These are phyloP conservation scores for Fonsecaea pedrosoi DNA, from an alignment of 2,329 filamentous ascomycete genomes.

Conservation along the genomic window DNA sequence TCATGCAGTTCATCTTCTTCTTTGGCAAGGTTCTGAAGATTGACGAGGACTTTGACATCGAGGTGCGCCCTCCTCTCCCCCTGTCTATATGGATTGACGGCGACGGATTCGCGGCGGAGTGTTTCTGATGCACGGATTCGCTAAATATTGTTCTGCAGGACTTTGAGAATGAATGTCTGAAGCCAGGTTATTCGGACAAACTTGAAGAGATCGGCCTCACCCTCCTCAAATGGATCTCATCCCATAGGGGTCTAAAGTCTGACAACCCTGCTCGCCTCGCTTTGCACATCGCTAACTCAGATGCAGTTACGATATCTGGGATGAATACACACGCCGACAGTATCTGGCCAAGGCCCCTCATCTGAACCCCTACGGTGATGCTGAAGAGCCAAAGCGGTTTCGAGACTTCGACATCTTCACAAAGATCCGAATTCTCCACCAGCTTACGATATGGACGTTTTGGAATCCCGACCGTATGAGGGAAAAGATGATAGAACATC, in stretches of 20 bases:
- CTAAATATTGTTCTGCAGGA: conserved; percentile 64
- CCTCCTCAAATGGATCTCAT: conserved; percentile 90
- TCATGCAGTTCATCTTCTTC: conserved; percentile 90
- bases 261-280: conserved; percentile 47
- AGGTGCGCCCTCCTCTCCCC: conserved; percentile 64
- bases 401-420: conserved; percentile 80
- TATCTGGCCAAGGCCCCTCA: conserved; percentile 80
- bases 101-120: conserved; percentile 27
- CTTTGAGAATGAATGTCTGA: conserved; percentile 86
- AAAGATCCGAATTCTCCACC: conserved; percentile 80
- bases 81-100: background rate
- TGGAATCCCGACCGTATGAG: conserved; percentile 85
- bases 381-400: conserved; percentile 76
- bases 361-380: conserved; percentile 83
- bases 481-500: conserved; percentile 77
- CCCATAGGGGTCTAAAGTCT: conserved; percentile 89
- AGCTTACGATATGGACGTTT: conserved; percentile 88
- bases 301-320: conserved; percentile 79
- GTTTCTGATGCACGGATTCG: conserved; percentile 31
- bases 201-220: conserved; percentile 83
- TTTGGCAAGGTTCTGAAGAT: conserved; percentile 92
- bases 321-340: conserved; percentile 90
- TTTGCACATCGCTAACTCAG: conserved; percentile 39
- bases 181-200: conserved; percentile 72
- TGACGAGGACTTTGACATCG: conserved; percentile 84